These are phyloP conservation scores for Aureobasidium sp. DNA, from an alignment of 2,329 filamentous ascomycete species.

Conservation along the genomic window DNA sequence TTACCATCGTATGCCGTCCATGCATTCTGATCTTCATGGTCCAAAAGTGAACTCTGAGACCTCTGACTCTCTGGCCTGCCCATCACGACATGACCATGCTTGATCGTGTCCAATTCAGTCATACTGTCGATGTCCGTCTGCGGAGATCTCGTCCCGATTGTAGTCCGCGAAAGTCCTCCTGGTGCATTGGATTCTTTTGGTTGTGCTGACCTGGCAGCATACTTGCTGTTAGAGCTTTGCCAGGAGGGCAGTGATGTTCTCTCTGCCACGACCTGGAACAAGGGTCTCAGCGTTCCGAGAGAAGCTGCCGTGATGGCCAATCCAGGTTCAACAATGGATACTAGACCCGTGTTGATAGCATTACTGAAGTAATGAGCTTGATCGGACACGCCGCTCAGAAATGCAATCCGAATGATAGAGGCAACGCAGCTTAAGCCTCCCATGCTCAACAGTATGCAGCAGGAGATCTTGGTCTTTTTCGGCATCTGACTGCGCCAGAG, in stretches of 20 bases:
- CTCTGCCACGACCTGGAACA: conserved; percentile 17
- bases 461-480: conserved; percentile 9
- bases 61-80: background rate
- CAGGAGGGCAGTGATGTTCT: background rate
- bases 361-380: conserved; percentile 4
- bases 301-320: conserved; percentile 22
- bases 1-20: background rate
- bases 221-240: background rate
- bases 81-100: background rate
- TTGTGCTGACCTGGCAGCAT: conserved; percentile 5
- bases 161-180: background rate
- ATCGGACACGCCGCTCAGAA: background rate
- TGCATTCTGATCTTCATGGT: background rate
- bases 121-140: background rate
- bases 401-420: conserved; percentile 16
- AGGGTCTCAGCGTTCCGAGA: conserved; percentile 21
- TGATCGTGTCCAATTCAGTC: background rate
- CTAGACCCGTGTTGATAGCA: conserved; percentile 17
- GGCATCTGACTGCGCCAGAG: conserved; percentile 15
- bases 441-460: conserved; percentile 11
- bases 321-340: conserved; percentile 20
- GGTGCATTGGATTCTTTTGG: conserved; percentile 12
- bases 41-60: background rate
- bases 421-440: conserved; percentile 12
- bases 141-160: background rate